These are phyloP conservation scores for Tritrichomonas foetus DNA, from an alignment of 208 protist species.

Conservation along the genomic window DNA sequence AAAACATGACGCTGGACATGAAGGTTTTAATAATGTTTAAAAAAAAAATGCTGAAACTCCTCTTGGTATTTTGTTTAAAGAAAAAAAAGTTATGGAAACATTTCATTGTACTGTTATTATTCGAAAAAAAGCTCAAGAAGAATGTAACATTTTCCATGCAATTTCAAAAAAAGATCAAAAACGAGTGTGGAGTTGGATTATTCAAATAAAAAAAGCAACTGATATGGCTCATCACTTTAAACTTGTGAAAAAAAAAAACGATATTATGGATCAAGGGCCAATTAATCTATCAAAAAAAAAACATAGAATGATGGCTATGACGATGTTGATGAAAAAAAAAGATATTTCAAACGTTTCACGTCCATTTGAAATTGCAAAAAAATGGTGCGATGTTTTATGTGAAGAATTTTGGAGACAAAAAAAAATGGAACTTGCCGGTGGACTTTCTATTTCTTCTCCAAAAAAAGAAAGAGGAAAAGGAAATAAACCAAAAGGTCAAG, in stretches of 20 bases:
- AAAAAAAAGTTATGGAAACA: neutral
- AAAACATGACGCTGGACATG: neutral
- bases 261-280: neutral
- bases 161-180: conserved; percentile 49
- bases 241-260: conserved; percentile 36
- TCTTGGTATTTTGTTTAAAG: neutral
- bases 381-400: conserved; percentile 17
- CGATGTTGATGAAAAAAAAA: neutral
- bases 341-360: conserved; percentile 27
- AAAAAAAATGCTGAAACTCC: neutral
- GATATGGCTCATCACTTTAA: conserved; percentile 60
- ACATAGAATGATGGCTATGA: conserved; percentile 9
- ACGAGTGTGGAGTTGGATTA: conserved; percentile 49
- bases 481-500: conserved; percentile 6
- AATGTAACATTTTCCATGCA: conserved; percentile 49
- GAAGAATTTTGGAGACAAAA: conserved; percentile 17
- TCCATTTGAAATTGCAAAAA: neutral
- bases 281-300: neutral
- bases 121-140: neutral
- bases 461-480: neutral
- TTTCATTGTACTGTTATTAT: neutral
- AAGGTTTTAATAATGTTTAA: conserved; percentile 53
- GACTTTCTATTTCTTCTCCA: neutral
- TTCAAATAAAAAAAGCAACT: conserved; percentile 58
- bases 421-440: neutral